These are phyloP conservation scores for Hyphopichia homilentoma DNA, from an alignment of 805 yeast species.

Conservation along the genomic window DNA sequence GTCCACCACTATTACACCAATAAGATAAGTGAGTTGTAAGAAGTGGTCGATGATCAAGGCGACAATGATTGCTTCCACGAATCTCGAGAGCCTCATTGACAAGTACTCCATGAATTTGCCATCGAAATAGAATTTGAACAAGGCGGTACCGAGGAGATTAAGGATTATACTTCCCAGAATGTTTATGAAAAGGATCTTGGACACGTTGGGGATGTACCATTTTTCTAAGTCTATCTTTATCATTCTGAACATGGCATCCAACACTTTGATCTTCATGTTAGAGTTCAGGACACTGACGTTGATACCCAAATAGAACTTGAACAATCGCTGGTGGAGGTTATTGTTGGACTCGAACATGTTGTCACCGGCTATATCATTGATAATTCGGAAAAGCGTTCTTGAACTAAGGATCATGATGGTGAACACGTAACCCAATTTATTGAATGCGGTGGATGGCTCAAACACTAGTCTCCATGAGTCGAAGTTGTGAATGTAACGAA, in stretches of 20 bases:
- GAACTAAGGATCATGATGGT: slow-evolving; percentile 26
- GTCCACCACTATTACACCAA: slow-evolving; percentile 67
- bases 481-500: slow-evolving; percentile 12
- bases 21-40: slow-evolving; percentile 60
- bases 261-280: slow-evolving; percentile 3
- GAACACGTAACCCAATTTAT: slow-evolving; percentile 18
- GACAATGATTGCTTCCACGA: slow-evolving; percentile 21
- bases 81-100: slow-evolving; percentile 7
- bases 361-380: slow-evolving; percentile 25
- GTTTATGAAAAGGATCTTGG: slow-evolving; percentile 18
- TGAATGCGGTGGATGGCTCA: slow-evolving; percentile 24
- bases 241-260: slow-evolving; percentile 4
- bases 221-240: slow-evolving; percentile 4
- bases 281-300: slow-evolving; percentile 8
- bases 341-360: slow-evolving; percentile 13
- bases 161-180: slow-evolving; percentile 10
- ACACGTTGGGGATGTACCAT: slow-evolving; percentile 18
- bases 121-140: slow-evolving; percentile 9
- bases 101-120: slow-evolving; percentile 11
- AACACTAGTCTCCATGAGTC: slow-evolving; percentile 23
- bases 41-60: slow-evolving; percentile 56
- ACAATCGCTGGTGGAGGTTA: slow-evolving; percentile 22
- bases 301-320: slow-evolving; percentile 26
- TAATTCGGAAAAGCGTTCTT: slow-evolving; percentile 22
- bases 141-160: slow-evolving; percentile 4